phyloP scores from a whole-genome alignment of 2,329 filamentous ascomycete species.

The Ophiostoma sp. region DNA sequence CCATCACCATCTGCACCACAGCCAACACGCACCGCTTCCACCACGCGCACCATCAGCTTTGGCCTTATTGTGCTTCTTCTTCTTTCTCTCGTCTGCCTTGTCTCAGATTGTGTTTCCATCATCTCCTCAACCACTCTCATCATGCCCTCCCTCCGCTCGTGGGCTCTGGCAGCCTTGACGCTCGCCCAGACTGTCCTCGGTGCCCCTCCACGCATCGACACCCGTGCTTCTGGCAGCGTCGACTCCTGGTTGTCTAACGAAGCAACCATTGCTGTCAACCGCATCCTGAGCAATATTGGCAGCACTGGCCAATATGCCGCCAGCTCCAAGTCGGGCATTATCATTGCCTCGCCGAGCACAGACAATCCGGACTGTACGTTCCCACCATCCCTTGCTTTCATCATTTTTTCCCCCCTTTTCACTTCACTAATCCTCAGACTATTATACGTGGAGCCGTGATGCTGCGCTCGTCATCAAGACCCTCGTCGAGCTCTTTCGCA shows the following conservation, averaged over 20 bases:
- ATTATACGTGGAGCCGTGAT: slow-evolving; percentile 77
- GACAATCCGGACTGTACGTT: slow-evolving; percentile 56
- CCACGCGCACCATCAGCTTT: not conserved
- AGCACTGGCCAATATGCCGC: slow-evolving; percentile 51
- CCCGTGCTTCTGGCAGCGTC: slow-evolving; percentile 33
- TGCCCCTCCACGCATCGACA: not conserved
- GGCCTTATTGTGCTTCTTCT: not conserved
- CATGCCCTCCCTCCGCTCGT: slow-evolving; percentile 23
- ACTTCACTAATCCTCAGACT: slow-evolving; percentile 44
- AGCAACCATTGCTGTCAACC: slow-evolving; percentile 51
- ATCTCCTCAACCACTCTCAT: not conserved
- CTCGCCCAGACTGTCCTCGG: slow-evolving; percentile 18
- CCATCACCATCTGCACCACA: not conserved
- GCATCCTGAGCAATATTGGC: slow-evolving; percentile 62
- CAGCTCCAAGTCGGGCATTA: slow-evolving; percentile 51
- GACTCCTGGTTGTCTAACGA: slow-evolving; percentile 56
- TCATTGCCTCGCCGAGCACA: slow-evolving; percentile 59
- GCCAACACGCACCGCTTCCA: not conserved
- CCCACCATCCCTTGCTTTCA: not conserved
- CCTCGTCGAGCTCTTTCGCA: slow-evolving; percentile 64
- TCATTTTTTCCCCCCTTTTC: not conserved
- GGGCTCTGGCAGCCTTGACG: slow-evolving; percentile 22
- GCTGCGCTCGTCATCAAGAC: slow-evolving; percentile 69
- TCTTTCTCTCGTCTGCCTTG: not conserved
- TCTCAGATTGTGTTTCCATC: not conserved